A percentile compares a stretch with the other conserved stretches of the same genome.
Evolutionary conservation across 2,329 filamentous ascomycete genomes (phyloP).

Genomic region (Aureobasidium sp.): DNA sequence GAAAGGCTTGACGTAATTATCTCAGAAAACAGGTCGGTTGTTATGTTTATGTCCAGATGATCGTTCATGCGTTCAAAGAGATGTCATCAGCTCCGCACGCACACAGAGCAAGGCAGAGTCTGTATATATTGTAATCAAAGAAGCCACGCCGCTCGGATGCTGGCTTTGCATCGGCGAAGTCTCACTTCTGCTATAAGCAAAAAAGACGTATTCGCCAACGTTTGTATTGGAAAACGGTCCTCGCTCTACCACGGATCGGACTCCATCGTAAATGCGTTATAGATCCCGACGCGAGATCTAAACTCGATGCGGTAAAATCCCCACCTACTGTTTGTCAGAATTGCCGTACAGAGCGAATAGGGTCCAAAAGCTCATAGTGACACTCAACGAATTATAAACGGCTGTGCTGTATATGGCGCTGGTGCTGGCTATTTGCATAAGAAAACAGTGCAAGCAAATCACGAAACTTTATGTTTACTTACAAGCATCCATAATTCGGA

Average conservation of each 20-base stretch:
- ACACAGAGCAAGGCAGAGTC: background rate
- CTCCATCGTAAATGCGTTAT: background rate
- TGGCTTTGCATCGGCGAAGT: no score
- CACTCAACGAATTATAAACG: background rate
- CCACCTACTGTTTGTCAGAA: background rate
- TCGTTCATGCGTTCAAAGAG: background rate
- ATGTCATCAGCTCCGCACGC: background rate
- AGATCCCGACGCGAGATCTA: background rate
- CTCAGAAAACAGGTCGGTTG: background rate
- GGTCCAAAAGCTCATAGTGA: background rate
- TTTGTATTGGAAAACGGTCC: slow-evolving; percentile 6
- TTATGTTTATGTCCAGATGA: background rate
- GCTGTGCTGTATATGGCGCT: slow-evolving; percentile 2
- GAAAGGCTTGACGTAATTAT: background rate
- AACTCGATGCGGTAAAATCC: background rate
- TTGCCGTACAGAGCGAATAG: background rate
- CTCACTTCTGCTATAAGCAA: background rate
- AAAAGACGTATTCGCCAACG: background rate
- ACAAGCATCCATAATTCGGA: background rate
- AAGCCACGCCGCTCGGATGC: background rate
- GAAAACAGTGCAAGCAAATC: background rate
- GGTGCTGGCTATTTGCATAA: background rate
- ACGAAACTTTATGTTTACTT: background rate
- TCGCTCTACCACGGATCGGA: background rate
- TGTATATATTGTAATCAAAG: background rate